Evolutionary conservation across 352 stramenopile genomes (phyloP).

Genomic region (Globisporangium orthogonon): DNA sequence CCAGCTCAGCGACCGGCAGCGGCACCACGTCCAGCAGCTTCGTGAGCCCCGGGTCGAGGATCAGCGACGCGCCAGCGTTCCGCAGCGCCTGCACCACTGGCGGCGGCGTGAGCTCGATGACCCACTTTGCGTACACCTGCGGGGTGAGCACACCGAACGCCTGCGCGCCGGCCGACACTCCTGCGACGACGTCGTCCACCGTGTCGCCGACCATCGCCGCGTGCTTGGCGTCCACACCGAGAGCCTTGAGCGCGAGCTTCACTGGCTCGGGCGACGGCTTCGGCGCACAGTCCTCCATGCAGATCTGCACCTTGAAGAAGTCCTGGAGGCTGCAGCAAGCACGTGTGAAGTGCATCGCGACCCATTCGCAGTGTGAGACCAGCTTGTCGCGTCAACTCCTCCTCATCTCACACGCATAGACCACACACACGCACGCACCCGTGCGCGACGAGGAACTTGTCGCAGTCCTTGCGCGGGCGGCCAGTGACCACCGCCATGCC

Average conservation of each 20-base stretch:
- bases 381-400: too few species aligned
- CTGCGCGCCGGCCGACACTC: slow-evolving; percentile 53
- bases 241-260: slow-evolving; percentile 66
- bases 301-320: slow-evolving; percentile 89
- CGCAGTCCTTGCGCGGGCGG: slow-evolving; percentile 90
- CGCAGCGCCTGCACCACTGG: slow-evolving; percentile 46
- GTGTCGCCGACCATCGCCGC: slow-evolving; percentile 95
- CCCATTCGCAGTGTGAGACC: too few species aligned
- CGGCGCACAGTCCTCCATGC: slow-evolving; percentile 94
- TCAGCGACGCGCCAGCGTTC: slow-evolving; percentile 43
- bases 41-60: slow-evolving; percentile 68
- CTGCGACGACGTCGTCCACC: slow-evolving; percentile 93
- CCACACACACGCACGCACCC: slow-evolving; percentile 30
- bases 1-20: background rate
- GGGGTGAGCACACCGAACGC: slow-evolving; percentile 86
- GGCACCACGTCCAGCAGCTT: slow-evolving; percentile 82
- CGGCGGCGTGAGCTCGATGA: slow-evolving; percentile 51
- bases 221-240: slow-evolving; percentile 67
- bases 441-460: slow-evolving; percentile 90
- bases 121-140: slow-evolving; percentile 70
- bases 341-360: background rate
- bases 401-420: background rate
- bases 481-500: slow-evolving; percentile 91
- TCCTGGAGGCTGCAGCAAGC: slow-evolving; percentile 46
- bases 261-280: slow-evolving; percentile 94